Conservation (phyloP, 2,329 filamentous ascomycete genomes). For the Fusarium devonianum region DNA sequence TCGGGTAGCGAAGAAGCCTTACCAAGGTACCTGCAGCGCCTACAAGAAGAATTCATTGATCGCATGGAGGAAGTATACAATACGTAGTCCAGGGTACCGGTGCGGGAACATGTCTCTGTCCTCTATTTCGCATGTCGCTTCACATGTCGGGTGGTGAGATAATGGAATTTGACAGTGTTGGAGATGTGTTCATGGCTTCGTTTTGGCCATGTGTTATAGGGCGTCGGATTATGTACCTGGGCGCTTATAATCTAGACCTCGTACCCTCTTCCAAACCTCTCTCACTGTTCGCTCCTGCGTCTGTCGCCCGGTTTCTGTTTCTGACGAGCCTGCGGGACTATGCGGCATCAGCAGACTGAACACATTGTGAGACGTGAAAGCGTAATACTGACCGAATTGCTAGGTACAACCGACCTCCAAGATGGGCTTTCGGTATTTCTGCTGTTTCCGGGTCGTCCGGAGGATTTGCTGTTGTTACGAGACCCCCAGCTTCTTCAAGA, state of each 20-base stretch:
- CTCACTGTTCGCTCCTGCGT: constrained; percentile 74
- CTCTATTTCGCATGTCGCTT: no score
- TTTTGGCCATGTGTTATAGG: constrained; percentile 7
- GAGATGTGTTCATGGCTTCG: background rate
- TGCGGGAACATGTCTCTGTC: background rate
- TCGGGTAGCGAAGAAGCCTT: constrained; percentile 70
- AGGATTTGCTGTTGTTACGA: constrained; percentile 78
- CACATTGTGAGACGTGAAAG: background rate
- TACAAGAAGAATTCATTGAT: constrained; percentile 75
- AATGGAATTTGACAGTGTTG: no score
- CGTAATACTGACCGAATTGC: constrained; percentile 63
- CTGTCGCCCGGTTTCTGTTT: constrained; percentile 68
- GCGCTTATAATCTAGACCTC: constrained; percentile 69
- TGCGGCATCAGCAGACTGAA: background rate
- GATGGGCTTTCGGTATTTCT: constrained; percentile 63
- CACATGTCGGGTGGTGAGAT: no score
- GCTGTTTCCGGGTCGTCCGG: constrained; percentile 64
- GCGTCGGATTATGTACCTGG: constrained; percentile 57
- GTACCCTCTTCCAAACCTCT: constrained; percentile 76
- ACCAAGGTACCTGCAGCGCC: constrained; percentile 41
- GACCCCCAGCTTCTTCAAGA: constrained; percentile 74
- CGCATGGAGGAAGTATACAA: constrained; percentile 73
- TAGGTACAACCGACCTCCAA: constrained; percentile 75
- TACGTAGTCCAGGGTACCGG: constrained; percentile 12
- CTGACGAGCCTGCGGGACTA: constrained; percentile 69